These are phyloP conservation scores for Kwoniella bestiolae DNA, from an alignment of 768 basidiomycete genomes.

Conservation along the genomic window DNA sequence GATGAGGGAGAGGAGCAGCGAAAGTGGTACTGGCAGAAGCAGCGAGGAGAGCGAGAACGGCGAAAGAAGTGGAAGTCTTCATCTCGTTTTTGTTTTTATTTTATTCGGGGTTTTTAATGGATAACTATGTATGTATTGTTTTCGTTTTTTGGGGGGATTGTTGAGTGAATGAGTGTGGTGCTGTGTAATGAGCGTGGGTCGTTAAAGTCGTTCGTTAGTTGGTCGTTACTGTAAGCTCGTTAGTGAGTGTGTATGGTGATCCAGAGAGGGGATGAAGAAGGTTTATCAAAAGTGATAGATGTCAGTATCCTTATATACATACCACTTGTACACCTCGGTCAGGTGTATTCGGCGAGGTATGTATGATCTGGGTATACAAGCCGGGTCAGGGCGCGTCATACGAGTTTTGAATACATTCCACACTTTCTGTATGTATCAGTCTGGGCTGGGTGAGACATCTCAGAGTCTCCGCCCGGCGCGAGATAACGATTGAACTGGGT, in stretches of 20 bases:
- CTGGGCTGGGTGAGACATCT: slow-evolving; percentile 2
- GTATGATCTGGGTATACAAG: neutral
- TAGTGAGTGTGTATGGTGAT: slow-evolving; percentile 20
- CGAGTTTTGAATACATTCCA: neutral
- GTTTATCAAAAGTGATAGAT: neutral
- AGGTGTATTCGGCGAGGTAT: neutral
- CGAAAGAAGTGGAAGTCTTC: slow-evolving; percentile 32
- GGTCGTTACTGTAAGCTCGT: slow-evolving; percentile 7
- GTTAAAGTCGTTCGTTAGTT: slow-evolving; percentile 12
- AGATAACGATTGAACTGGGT: neutral
- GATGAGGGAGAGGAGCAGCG: slow-evolving; percentile 24
- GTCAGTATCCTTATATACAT: slow-evolving; percentile 1
- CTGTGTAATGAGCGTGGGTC: slow-evolving; percentile 21
- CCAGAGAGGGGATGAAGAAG: slow-evolving; percentile 26
- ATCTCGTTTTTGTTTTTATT: slow-evolving; percentile 17
- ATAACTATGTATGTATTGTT: no score
- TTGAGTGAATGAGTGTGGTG: slow-evolving; percentile 4
- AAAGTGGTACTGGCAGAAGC: slow-evolving; percentile 16
- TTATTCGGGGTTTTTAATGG: neutral
- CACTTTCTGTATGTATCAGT: neutral
- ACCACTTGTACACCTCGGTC: neutral
- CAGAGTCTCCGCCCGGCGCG: neutral
- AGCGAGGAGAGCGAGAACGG: slow-evolving; percentile 32
- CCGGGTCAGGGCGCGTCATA: neutral
- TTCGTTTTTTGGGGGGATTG: neutral